Evolutionary conservation across 2,329 filamentous ascomycete species (phyloP).

Genomic region (Talaromyces sp.): DNA sequence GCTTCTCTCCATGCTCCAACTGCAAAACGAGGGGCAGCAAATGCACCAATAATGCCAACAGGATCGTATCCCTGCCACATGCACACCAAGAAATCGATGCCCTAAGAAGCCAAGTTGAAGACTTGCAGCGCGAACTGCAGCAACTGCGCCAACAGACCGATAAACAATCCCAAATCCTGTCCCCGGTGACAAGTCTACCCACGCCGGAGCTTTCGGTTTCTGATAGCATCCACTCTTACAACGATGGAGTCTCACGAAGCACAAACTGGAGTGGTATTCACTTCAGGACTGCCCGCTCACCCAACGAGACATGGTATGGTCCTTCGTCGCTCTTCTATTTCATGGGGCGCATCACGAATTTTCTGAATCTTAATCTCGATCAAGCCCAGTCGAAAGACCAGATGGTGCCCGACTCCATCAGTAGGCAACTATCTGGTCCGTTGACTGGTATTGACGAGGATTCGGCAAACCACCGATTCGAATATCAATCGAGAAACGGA

Average conservation of each 20-base stretch:
- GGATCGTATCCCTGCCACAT: conserved; percentile 10
- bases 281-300: conserved; percentile 36
- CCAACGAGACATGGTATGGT: conserved; percentile 44
- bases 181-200: background rate
- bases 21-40: conserved; percentile 7
- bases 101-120: conserved; percentile 11
- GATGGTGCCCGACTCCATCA: conserved; percentile 31
- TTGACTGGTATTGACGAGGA: conserved; percentile 7
- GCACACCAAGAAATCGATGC: conserved; percentile 10
- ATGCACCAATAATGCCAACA: conserved; percentile 1
- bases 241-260: conserved; percentile 21
- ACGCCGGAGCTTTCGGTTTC: conserved; percentile 8
- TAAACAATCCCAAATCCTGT: conserved; percentile 25
- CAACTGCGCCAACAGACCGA: conserved; percentile 31
- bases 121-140: conserved; percentile 32
- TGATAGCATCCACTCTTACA: background rate
- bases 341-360: conserved; percentile 42
- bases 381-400: conserved; percentile 30
- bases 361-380: conserved; percentile 34
- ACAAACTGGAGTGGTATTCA: conserved; percentile 41
- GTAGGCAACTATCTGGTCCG: conserved; percentile 20
- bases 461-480: background rate
- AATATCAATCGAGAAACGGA: conserved; percentile 17
- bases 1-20: conserved; percentile 11
- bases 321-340: conserved; percentile 48